These are phyloP conservation scores for Amanita muscaria DNA, from an alignment of 768 basidiomycete species.

Conservation along the genomic window DNA sequence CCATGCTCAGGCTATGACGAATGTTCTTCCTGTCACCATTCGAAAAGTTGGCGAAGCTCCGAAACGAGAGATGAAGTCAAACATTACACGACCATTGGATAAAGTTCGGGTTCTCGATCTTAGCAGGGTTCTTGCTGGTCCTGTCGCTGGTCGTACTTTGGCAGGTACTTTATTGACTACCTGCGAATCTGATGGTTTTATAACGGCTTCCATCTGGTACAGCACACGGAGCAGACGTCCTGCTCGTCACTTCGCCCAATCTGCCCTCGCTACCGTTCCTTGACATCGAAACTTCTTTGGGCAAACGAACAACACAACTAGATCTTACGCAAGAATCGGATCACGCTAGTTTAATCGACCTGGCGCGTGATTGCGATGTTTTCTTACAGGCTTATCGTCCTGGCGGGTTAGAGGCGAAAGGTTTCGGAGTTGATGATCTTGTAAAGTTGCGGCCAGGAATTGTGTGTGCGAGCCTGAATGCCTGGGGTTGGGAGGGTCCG, in stretches of 20 bases:
- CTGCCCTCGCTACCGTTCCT: conserved; percentile 42
- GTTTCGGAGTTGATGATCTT: conserved; percentile 38
- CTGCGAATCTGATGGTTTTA: neutral
- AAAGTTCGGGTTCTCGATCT: conserved; percentile 50
- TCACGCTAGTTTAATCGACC: conserved; percentile 21
- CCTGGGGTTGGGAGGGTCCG: conserved; percentile 51
- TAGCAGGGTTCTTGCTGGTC: conserved; percentile 51
- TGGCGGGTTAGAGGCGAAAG: conserved; percentile 35
- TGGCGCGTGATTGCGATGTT: conserved; percentile 40
- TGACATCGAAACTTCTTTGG: conserved; percentile 52
- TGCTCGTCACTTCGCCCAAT: conserved; percentile 44
- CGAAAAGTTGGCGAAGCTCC: conserved; percentile 41
- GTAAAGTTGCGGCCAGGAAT: conserved; percentile 33
- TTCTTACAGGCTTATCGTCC: conserved; percentile 58
- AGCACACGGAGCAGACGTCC: conserved; percentile 53
- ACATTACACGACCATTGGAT: conserved; percentile 28
- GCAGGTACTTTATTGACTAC: conserved; percentile 31
- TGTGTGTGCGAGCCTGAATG: conserved; percentile 44
- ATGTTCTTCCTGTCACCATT: conserved; percentile 34
- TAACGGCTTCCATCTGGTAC: neutral
- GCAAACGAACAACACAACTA: conserved; percentile 55
- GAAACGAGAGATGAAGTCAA: conserved; percentile 16
- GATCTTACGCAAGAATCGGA: conserved; percentile 33
- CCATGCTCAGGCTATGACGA: conserved; percentile 33
- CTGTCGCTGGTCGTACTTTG: conserved; percentile 45